Percentiles rank a stretch among this genome's conserved stretches.
phyloP scores from a whole-genome alignment of 495 filamentous ascomycete genomes.

The Cercophora scortea region DNA sequence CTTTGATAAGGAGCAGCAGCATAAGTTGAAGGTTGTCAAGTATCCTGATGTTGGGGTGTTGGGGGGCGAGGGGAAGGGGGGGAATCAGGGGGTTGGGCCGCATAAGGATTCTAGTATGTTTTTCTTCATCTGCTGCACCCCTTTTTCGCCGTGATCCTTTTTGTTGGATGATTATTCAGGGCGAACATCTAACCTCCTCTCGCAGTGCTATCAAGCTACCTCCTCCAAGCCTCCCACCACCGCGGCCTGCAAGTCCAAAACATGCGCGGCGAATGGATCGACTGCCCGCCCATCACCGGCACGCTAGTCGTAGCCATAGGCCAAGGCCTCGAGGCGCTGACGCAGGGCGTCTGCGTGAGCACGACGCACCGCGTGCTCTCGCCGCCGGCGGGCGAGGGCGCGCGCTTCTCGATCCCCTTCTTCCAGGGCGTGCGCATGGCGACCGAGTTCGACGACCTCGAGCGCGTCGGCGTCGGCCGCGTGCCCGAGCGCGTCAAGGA shows the following conservation, averaged over 20 bases:
- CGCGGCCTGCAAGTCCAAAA: slow-evolving; percentile 85
- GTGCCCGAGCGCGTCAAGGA: slow-evolving; percentile 60
- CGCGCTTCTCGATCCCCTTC: slow-evolving; percentile 80
- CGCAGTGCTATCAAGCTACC: slow-evolving; percentile 65
- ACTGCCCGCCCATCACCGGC: slow-evolving; percentile 53
- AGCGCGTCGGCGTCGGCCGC: slow-evolving; percentile 45
- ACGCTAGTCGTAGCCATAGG: slow-evolving; percentile 88
- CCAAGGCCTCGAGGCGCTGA: slow-evolving; percentile 85
- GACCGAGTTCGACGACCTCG: slow-evolving; percentile 65
- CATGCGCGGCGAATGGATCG: slow-evolving; percentile 68
- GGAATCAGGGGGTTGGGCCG: slow-evolving; percentile 73
- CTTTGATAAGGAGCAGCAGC: slow-evolving; percentile 74
- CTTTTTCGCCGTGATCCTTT: neutral
- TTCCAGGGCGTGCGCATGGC: slow-evolving; percentile 88
- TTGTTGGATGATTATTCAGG: too few species aligned
- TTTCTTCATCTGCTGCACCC: too few species aligned
- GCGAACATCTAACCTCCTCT: neutral
- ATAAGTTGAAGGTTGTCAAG: slow-evolving; percentile 90
- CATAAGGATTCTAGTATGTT: slow-evolving; percentile 74
- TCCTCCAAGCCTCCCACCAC: slow-evolving; percentile 79
- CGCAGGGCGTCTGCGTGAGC: slow-evolving; percentile 74
- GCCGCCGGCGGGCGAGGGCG: slow-evolving; percentile 55
- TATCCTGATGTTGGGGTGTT: slow-evolving; percentile 59
- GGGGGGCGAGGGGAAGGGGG: slow-evolving; percentile 33
- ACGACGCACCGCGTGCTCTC: slow-evolving; percentile 80